Evolutionary conservation across 441 rosid genomes (phyloP), one percentile per base, ranked within the genome.

Genomic region (Monsonia emarginata): DNA sequence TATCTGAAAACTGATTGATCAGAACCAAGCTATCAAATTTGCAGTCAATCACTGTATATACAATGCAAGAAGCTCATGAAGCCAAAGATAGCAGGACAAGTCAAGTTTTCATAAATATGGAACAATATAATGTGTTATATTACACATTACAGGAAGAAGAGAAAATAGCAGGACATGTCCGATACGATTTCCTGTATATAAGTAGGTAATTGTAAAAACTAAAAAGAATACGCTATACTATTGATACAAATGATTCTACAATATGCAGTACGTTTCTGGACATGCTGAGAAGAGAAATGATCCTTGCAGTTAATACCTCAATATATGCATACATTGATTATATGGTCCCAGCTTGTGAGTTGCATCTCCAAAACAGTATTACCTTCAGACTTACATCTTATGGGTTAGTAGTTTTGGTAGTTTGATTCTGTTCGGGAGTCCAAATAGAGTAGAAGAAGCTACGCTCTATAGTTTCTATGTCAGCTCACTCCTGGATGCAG

Each of bases 401-500:
- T 21, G 67, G 67, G 74, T 60, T 65, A 46, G 57, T 4, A 28
- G 65, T 61, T 56, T 54, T 54, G 73, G 61, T n/a, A 6, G 54
- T 60, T 61, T 48, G 54, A 32, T 26, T 30, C 14, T 38, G 32
- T 56, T 27, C 25, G 48, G 52, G 56, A 14, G 25, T 71, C 62
- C 25, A 62, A 28, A 19, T n/a, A 61, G 32, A 26, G 44, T 42
- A 34, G 56, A 9, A 58, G 61, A 61, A 10, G 48, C 44, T 54
- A 57, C 59, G 57, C 9, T 7, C 26, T 65, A n/a, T 67, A 18
- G 58, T 65, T 63, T n/a, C 68, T 59, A 61, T 69, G 69, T 90
- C 83, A 90, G 79, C 86, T 83, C 64, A 86, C 82, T 73, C 83
- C 88, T 54, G 98, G 88, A 74, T 89, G 92, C 77, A 90, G 82